Base-by-base conservation (phyloP, 1,139 yeast species). In the Pichia sp. region DNA sequence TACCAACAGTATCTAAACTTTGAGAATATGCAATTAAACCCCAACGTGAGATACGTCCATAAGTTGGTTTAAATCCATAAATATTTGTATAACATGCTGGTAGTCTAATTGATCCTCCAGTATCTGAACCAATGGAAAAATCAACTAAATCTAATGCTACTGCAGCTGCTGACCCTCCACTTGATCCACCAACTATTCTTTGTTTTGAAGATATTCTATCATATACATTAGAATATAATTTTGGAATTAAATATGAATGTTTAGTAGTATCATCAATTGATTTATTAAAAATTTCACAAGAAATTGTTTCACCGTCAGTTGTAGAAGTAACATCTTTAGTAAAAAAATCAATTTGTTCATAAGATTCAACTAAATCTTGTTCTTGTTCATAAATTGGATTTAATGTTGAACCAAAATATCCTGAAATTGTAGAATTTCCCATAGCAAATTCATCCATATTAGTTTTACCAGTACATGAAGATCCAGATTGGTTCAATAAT, bases 381-480 rank as follows among this genome's bases (percentile, higher is more conserved):
- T 50, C 46, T 25, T 53, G 63, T 4, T 54, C 50, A 49, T 61
- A 76, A 22, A 66, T 46, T 1, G 98, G 97, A 56, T 91, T 91
- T 6, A 66, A 49, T 0, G 82, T 71, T 1, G 82, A 71, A 0
- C 96, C 96, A 57, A 65, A 80, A 41, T 50, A 65, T 8, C 81
- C 76, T 56, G 69, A 73, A 30, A 74, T 70, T 54, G 61, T 80
- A 1, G 80, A 70, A 5, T 86, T 79, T 3, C 98, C 99, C 98
- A 93, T 93, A 1, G 95, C 98, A 65, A 91, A 93, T 63, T 93
- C 97, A 63, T 93, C 99, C 74, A 93, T 68, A 53, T 91, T 91
- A n/a, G 94, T 74, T 61, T 89, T 91, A 0, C 95, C 97, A 0
- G 79, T 63, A n/a, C 80, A 57, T 1, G 61, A 53, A 20, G 72